phyloP scores from a whole-genome alignment of 768 basidiomycete genomes.

The Leccinum longicurvipes region DNA sequence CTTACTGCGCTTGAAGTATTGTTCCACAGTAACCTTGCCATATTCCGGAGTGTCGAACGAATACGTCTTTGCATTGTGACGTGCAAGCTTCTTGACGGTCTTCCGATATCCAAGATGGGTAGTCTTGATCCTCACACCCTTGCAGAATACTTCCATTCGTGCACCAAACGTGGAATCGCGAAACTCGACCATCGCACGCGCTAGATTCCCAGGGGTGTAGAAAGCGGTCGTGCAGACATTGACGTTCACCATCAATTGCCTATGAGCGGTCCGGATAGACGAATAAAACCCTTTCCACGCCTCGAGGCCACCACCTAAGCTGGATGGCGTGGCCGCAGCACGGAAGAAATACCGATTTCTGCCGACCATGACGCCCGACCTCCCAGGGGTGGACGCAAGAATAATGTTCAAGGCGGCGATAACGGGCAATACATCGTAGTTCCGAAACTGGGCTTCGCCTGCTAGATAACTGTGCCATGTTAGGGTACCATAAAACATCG shows the following conservation, averaged over 20 bases:
- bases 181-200: conserved; percentile 41
- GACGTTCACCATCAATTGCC: conserved; percentile 52
- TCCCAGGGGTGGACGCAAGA: conserved; percentile 42
- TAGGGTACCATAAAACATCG: neutral
- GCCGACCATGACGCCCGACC: conserved; percentile 50
- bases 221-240: conserved; percentile 52
- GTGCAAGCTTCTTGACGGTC: conserved; percentile 56
- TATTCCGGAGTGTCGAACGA: conserved; percentile 40
- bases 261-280: conserved; percentile 39
- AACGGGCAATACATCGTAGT: conserved; percentile 45
- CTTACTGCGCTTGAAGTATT: conserved; percentile 48
- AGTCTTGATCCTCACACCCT: conserved; percentile 62
- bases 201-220: conserved; percentile 42
- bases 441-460: conserved; percentile 41
- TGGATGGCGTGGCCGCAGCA: conserved; percentile 25
- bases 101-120: conserved; percentile 74
- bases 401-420: conserved; percentile 51
- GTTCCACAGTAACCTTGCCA: conserved; percentile 42
- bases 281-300: conserved; percentile 55
- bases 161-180: conserved; percentile 54
- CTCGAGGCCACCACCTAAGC: conserved; percentile 50
- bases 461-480: conserved; percentile 39
- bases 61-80: conserved; percentile 37
- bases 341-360: conserved; percentile 53
- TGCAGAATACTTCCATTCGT: conserved; percentile 57